Evolutionary conservation across 495 filamentous ascomycete species (phyloP), one percentile per base, ranked within the genome.

Genomic region (Penicillium maclennaniae): DNA sequence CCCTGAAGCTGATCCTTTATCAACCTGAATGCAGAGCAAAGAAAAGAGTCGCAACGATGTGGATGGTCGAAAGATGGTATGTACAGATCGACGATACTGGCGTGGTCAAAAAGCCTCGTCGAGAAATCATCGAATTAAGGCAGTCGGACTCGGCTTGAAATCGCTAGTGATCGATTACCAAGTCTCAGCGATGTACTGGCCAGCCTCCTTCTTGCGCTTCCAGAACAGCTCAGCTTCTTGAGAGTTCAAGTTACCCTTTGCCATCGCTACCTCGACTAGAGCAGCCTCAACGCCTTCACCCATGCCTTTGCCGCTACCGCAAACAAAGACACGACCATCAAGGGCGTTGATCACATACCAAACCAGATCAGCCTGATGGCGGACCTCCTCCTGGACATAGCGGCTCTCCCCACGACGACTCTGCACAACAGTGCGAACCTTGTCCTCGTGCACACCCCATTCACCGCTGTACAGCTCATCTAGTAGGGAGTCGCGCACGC

Each of bases 401-500:
- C 83, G 82, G 43, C 87, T 85, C 58, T 86, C 81, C 5, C 88
- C 87, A 10, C 77, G 75, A 28, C 93, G 85, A 59, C 87, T 91
- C 67, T 97, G 86, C 8, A 98, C 92, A 4, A 98, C 92, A 40
- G 84, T 87, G 71, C 95, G 95, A 52, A 98, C 90, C 69, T 95
- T 85, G 38, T 85, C 81, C 68, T 97, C 93, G 52, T 96, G 85
- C 7, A 93, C 89, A 53, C 93, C 93, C 85, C 95, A 95, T 66
- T 98, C 93, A 53, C 93, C 93, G 38, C 83, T 87, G 73, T 98
- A 98, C 12, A 98, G 79, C 74, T 98, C 93, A 60, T 98, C 93
- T 23, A 97, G 80, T 1, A 92, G 77, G 12, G 87, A 88, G 69
- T 98, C 93, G 3, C 93, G 87, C 26, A 97, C 82, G n/a, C 93